Base-by-base conservation (phyloP, 345 rosid genomes). In the Hibiscus syriacus region DNA sequence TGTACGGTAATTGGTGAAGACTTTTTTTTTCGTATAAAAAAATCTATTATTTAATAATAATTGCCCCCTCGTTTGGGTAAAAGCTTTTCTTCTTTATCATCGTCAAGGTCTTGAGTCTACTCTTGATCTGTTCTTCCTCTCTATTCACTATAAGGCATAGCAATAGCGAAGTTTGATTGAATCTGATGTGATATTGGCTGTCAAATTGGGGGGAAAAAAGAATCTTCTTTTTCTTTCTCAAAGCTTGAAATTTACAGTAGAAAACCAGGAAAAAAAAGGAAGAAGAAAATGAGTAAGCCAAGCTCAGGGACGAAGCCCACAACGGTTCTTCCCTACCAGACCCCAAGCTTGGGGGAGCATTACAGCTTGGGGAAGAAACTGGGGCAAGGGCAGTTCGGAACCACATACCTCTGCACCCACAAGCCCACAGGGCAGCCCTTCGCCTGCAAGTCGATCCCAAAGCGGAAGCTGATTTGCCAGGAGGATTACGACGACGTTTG, bases 381-480 rank as follows among this genome's bases (percentile, higher is more conserved):
- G 0, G 96, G 96, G 27, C 85, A 84, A 66, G 96, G 96, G 13
- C 96, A 90, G 64, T 90, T 90, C 66, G 96, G 96, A 1, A 85
- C 88, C 12, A 85, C 96, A 8, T 84, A 58, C 69, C 86, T 90
- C 27, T 87, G 92, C 30, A 87, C 85, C 78, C 83, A 90, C 46
- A 83, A 68, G n/a, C 5, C 78, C 27, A 81, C 88, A 0, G 83
- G 77, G 46, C 74, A 57, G 13, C 66, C 63, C 52, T 89, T 74
- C 14, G 96, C 96, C 66, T 90, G 96, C 86, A 90, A 90, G 76
- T 70, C 96, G 27, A 87, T 90, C 79, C 85, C 96, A 7, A 90
- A 87, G 68, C 75, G 91, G 59, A 90, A 87, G 76, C 91, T 90
- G 45, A 25, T 90, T 58, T 84, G 87, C 46, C 81, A 78, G 25